Evolutionary conservation across 106 monocot genomes (phyloP).

Genomic region (Dendrobium chrysotoxum): DNA sequence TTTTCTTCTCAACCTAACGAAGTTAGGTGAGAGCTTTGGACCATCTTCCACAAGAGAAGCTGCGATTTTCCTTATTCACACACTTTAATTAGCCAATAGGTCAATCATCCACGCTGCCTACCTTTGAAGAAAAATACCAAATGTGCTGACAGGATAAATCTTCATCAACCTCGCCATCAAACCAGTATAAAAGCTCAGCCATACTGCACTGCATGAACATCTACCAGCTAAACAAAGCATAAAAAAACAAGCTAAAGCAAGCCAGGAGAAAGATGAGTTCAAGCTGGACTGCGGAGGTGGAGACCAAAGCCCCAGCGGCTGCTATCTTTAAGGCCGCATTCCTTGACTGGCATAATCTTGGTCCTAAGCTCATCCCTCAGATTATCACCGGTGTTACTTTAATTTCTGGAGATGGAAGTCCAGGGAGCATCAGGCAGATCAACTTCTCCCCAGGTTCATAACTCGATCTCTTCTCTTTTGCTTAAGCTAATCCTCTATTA

Average conservation of each 20-base stretch:
- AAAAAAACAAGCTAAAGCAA: too few species aligned
- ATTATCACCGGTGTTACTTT: not conserved
- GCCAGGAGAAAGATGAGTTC: not conserved
- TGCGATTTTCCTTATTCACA: not conserved
- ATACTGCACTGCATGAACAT: not conserved
- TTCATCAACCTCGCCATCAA: not conserved
- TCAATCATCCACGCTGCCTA: not conserved
- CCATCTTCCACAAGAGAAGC: too few species aligned
- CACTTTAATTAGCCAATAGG: not conserved
- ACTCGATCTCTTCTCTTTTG: not conserved
- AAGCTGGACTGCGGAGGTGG: not conserved
- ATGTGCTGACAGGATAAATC: too few species aligned
- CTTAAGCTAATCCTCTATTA: too few species aligned
- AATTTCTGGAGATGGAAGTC: not conserved
- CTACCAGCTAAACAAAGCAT: not conserved
- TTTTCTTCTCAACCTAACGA: too few species aligned
- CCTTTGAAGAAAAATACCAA: not conserved
- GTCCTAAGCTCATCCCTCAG: constrained; percentile 8
- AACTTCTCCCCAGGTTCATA: constrained; percentile 4
- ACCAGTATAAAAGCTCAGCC: not conserved
- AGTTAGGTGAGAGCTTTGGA: too few species aligned
- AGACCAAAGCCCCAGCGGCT: not conserved
- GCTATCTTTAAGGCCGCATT: constrained; percentile 5
- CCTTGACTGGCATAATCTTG: constrained; percentile 15
- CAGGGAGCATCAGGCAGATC: constrained; percentile 9